Evolutionary conservation across 176 grass and related monocot species (phyloP).

Genomic region (Carex myosuroides): DNA sequence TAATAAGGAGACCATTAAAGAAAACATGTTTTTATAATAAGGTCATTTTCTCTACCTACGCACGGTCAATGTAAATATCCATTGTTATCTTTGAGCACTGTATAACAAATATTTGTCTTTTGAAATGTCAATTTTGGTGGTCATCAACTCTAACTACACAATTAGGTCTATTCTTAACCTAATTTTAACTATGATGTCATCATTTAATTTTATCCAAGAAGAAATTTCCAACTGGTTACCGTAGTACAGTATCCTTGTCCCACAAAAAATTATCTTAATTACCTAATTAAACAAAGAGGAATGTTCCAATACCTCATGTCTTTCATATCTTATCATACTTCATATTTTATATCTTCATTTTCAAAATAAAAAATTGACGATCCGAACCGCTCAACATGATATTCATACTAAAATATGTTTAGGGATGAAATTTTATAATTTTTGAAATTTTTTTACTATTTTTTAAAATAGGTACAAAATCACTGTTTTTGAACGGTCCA

Average conservation of each 20-base stretch:
- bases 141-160: neutral
- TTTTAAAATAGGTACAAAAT: no score
- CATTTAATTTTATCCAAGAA: neutral
- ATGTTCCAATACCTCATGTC: no score
- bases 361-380: no score
- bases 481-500: no score
- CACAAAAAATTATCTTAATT: neutral
- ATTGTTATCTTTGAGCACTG: neutral
- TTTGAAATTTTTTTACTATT: no score
- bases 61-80: neutral
- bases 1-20: neutral
- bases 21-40: neutral
- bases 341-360: no score
- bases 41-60: neutral
- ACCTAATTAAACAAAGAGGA: neutral
- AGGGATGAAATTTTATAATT: no score
- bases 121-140: neutral
- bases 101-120: neutral
- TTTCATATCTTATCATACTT: no score
- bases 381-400: no score
- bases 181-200: neutral
- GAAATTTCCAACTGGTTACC: neutral
- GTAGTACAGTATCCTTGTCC: neutral
- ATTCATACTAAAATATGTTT: no score
- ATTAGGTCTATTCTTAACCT: neutral